phyloP scores from a whole-genome alignment of 75 land plant species.

The Chamaecyparis obtusa region DNA sequence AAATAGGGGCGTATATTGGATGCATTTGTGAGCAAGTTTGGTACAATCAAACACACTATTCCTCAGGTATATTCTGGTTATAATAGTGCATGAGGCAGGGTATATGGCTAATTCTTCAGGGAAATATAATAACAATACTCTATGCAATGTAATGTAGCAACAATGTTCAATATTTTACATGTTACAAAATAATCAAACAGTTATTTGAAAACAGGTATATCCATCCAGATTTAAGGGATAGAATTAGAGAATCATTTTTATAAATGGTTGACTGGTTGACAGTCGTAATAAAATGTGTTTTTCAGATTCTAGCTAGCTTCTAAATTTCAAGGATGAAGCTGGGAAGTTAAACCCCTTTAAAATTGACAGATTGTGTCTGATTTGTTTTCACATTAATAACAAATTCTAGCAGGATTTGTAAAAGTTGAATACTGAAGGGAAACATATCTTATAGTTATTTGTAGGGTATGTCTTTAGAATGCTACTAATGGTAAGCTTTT shows the following conservation, averaged over 20 bases:
- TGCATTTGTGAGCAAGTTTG: slow-evolving; percentile 98
- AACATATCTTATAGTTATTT: no score
- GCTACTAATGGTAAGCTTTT: no score
- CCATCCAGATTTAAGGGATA: background rate
- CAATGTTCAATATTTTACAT: background rate
- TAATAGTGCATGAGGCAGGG: background rate
- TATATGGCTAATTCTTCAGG: background rate
- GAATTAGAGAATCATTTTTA: background rate
- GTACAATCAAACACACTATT: slow-evolving; percentile 82
- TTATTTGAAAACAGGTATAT: background rate
- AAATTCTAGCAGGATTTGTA: no score
- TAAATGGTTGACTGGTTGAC: background rate
- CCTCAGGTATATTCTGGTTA: slow-evolving; percentile 67
- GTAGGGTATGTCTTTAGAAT: no score
- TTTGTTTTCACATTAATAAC: no score
- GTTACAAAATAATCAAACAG: background rate
- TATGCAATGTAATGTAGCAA: background rate
- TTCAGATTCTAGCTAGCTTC: no score
- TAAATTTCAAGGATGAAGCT: no score
- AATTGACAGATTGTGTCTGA: no score
- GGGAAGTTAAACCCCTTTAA: no score
- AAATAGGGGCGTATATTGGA: slow-evolving; percentile 92
- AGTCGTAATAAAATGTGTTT: background rate
- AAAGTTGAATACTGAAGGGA: no score
- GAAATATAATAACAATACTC: background rate